Evolutionary conservation across 345 rosid species (phyloP).

Genomic region (Populus nigra): DNA sequence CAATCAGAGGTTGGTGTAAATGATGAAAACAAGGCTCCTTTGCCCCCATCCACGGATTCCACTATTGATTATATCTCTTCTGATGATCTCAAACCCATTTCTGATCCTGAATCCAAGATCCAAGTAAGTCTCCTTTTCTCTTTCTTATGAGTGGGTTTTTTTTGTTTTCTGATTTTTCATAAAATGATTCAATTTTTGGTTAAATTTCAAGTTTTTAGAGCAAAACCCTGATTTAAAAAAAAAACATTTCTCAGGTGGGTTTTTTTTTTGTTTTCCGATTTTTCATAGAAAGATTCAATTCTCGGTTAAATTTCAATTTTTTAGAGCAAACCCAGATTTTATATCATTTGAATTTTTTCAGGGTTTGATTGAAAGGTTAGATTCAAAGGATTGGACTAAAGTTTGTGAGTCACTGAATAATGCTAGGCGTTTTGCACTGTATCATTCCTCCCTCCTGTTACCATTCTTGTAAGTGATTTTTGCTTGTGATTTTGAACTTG

Average conservation of each 20-base stretch:
- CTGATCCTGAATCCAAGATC: conserved; percentile 50
- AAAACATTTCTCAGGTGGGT: background rate
- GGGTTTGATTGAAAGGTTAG: conserved; percentile 58
- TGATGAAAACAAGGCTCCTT: conserved; percentile 62
- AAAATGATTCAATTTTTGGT: no score
- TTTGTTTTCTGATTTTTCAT: no score
- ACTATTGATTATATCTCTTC: conserved; percentile 64
- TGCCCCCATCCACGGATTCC: conserved; percentile 27
- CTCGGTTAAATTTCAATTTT: background rate
- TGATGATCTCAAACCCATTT: conserved; percentile 48
- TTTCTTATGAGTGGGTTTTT: no score
- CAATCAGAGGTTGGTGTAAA: conserved; percentile 32
- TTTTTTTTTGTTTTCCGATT: background rate
- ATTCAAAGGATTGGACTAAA: conserved; percentile 62
- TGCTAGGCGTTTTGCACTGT: conserved; percentile 56
- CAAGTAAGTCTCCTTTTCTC: conserved; percentile 37
- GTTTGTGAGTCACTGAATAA: conserved; percentile 67
- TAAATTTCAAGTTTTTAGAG: no score
- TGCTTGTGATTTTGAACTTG: background rate
- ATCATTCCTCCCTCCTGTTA: conserved; percentile 61
- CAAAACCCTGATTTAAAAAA: no score
- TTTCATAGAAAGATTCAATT: background rate
- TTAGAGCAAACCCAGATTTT: background rate
- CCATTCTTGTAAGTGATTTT: conserved; percentile 48
- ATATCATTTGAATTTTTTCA: conserved; percentile 12